Conservation (phyloP, 768 basidiomycete genomes). For the Pleurotus citrinopileatus region DNA sequence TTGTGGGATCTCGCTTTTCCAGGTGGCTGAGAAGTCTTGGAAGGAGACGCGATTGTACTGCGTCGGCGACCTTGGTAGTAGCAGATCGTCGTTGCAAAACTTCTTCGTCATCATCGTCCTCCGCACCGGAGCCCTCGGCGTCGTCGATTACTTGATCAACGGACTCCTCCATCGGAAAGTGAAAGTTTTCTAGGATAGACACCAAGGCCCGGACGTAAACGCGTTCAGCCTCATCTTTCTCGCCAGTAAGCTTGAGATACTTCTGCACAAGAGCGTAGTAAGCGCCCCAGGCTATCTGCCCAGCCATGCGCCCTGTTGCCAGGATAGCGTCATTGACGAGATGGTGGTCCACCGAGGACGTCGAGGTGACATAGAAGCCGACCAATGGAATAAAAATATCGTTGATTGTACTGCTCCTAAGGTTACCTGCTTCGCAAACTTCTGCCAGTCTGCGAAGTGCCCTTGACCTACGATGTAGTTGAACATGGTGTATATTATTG, state of each 20-base stretch:
- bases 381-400: slow-evolving; percentile 89
- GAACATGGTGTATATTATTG: slow-evolving; percentile 92
- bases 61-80: slow-evolving; percentile 59
- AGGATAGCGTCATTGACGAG: slow-evolving; percentile 87
- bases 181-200: slow-evolving; percentile 84
- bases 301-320: slow-evolving; percentile 75
- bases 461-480: slow-evolving; percentile 83
- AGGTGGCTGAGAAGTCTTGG: slow-evolving; percentile 79
- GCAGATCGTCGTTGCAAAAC: slow-evolving; percentile 10
- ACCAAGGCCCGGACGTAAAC: slow-evolving; percentile 85
- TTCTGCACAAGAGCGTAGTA: slow-evolving; percentile 81
- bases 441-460: slow-evolving; percentile 86
- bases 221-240: slow-evolving; percentile 71
- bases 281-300: slow-evolving; percentile 75
- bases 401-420: slow-evolving; percentile 68
- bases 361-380: slow-evolving; percentile 70
- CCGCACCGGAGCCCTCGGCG: slow-evolving; percentile 25
- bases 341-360: slow-evolving; percentile 71
- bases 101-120: slow-evolving; percentile 25
- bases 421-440: slow-evolving; percentile 57
- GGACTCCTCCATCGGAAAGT: slow-evolving; percentile 77
- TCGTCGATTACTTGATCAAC: slow-evolving; percentile 33
- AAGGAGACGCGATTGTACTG: slow-evolving; percentile 71
- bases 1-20: slow-evolving; percentile 74
- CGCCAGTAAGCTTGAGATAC: slow-evolving; percentile 67